Conservation (phyloP, 75 land plant genomes). For the Selaginella moellendorffii region DNA sequence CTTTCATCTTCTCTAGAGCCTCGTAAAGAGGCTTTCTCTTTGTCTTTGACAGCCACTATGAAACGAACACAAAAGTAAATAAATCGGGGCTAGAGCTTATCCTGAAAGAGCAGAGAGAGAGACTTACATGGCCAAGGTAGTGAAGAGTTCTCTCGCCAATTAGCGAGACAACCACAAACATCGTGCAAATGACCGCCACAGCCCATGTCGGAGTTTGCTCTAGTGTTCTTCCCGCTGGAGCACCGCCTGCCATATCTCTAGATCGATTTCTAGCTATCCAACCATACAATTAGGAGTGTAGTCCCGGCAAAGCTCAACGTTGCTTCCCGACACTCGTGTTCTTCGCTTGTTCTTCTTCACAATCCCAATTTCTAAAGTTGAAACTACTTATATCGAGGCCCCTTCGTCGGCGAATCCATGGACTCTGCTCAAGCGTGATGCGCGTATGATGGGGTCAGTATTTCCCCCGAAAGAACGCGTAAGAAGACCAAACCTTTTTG, state of each 20-base stretch:
- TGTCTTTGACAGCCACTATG: background rate
- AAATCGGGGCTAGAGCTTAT: background rate
- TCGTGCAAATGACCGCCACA: conserved; percentile 11
- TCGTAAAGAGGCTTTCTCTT: background rate
- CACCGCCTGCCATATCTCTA: background rate
- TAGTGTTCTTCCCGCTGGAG: conserved; percentile 1
- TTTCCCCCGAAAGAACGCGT: no score
- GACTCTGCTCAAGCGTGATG: no score
- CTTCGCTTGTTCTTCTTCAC: no score
- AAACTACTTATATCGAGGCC: no score
- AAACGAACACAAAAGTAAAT: background rate
- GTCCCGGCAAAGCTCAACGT: no score
- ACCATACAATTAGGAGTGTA: no score
- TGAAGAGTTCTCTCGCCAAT: conserved; percentile 9
- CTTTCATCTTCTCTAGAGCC: conserved; percentile 10
- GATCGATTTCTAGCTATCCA: no score
- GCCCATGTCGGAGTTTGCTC: conserved; percentile 20
- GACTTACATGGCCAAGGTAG: background rate
- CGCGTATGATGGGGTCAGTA: no score
- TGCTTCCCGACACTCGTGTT: no score
- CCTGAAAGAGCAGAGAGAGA: background rate
- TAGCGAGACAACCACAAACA: conserved; percentile 15
- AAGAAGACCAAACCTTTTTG: no score
- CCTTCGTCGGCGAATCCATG: no score
- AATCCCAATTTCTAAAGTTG: no score